A percentile compares a stretch with the other conserved stretches of the same genome.
Evolutionary conservation across 208 protist species (phyloP).

Genomic region (Polymyxa betae): DNA sequence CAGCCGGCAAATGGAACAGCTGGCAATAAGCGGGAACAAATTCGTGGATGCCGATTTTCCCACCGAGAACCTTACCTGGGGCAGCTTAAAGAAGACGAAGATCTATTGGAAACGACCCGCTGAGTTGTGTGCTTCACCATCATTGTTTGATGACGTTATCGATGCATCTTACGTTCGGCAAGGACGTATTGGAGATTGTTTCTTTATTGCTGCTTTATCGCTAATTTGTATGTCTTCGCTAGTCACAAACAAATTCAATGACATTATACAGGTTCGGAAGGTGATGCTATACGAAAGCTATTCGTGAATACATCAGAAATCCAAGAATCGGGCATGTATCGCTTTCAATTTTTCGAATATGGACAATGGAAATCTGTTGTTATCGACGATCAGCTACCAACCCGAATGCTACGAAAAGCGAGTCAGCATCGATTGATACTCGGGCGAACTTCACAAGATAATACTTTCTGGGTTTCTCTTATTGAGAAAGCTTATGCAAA

Average conservation of each 20-base stretch:
- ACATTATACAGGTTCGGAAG: slow-evolving; percentile 6
- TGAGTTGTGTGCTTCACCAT: neutral
- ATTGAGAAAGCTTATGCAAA: slow-evolving; percentile 61
- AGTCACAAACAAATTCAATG: neutral
- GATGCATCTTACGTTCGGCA: slow-evolving; percentile 27
- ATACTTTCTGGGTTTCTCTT: slow-evolving; percentile 48
- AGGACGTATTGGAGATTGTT: slow-evolving; percentile 36
- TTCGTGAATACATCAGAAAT: slow-evolving; percentile 17
- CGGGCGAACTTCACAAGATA: neutral
- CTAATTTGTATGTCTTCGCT: slow-evolving; percentile 9
- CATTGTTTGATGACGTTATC: slow-evolving; percentile 43
- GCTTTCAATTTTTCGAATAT: slow-evolving; percentile 11
- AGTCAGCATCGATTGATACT: slow-evolving; percentile 2
- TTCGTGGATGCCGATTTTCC: neutral
- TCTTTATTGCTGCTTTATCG: slow-evolving; percentile 27
- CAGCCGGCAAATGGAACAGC: too few relatives aligned
- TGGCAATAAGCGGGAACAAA: neutral
- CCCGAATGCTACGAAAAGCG: neutral
- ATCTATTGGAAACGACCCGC: neutral
- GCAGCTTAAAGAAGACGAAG: neutral
- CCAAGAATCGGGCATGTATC: neutral
- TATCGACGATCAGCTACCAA: slow-evolving; percentile 33
- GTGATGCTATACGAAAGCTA: neutral
- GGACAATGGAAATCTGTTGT: slow-evolving; percentile 1
- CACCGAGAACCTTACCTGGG: neutral